Evolutionary conservation across 495 filamentous ascomycete genomes (phyloP).

Genomic region (Hypomontagnella submonticulosa): DNA sequence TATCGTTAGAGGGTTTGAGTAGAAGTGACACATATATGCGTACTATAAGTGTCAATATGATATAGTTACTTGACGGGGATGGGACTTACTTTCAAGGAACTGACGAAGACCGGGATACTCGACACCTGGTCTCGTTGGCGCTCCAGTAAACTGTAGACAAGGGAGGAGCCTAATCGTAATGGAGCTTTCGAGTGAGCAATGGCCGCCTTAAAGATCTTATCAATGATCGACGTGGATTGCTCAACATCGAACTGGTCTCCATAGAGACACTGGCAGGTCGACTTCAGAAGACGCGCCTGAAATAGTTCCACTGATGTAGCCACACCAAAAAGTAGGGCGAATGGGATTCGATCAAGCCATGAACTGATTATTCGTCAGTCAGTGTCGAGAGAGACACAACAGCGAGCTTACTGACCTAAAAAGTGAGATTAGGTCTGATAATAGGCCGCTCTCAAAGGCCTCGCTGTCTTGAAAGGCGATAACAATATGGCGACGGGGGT

Average conservation of each 20-base stretch:
- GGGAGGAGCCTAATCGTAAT: constrained; percentile 74
- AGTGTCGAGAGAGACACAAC: constrained; percentile 6
- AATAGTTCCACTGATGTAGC: constrained; percentile 92
- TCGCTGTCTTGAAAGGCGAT: constrained; percentile 91
- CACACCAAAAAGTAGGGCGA: constrained; percentile 86
- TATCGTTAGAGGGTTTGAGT: constrained; percentile 85
- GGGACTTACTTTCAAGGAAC: constrained; percentile 76
- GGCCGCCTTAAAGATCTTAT: constrained; percentile 78
- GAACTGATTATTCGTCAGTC: constrained; percentile 62
- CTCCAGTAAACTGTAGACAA: constrained; percentile 73
- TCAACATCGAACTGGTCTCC: constrained; percentile 88
- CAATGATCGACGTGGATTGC: constrained; percentile 76
- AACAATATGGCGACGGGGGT: constrained; percentile 69
- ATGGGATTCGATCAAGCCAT: constrained; percentile 90
- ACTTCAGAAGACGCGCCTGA: constrained; percentile 82
- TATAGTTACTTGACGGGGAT: background rate
- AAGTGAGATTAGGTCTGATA: constrained; percentile 81
- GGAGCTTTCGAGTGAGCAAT: constrained; percentile 64
- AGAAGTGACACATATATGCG: constrained; percentile 95
- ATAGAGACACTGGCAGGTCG: constrained; percentile 73
- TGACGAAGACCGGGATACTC: constrained; percentile 81
- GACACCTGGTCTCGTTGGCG: constrained; percentile 88
- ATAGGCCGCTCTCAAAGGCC: constrained; percentile 82
- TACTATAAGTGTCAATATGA: constrained; percentile 65
- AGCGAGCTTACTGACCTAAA: constrained; percentile 69